These are phyloP conservation scores for Leptographium galeiforme DNA, from an alignment of 2,329 filamentous ascomycete genomes.

Conservation along the genomic window DNA sequence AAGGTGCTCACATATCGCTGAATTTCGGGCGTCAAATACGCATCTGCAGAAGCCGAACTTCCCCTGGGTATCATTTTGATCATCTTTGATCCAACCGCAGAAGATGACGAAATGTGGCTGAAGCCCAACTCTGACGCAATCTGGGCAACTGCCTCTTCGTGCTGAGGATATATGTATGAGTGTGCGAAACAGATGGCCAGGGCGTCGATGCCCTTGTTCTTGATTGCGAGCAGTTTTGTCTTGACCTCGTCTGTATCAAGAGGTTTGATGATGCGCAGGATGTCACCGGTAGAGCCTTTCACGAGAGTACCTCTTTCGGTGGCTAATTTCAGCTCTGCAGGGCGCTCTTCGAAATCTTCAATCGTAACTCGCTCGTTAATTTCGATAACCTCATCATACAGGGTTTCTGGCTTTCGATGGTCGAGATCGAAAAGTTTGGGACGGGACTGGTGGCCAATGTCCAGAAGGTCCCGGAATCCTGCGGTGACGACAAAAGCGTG, in stretches of 20 bases:
- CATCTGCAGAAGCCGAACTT: conserved; percentile 66
- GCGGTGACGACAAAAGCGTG: conserved; percentile 82
- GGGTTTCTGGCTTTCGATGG: conserved; percentile 71
- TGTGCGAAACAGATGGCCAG: conserved; percentile 22
- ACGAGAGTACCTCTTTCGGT: conserved; percentile 29
- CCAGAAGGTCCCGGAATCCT: conserved; percentile 76
- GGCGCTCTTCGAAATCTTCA: conserved; percentile 57
- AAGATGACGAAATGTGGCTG: background rate
- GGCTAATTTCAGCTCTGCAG: background rate
- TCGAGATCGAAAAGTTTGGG: conserved; percentile 85
- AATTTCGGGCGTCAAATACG: conserved; percentile 68
- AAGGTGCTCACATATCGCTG: conserved; percentile 65
- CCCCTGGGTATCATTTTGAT: conserved; percentile 68
- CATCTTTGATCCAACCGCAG: conserved; percentile 45
- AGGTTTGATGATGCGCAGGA: conserved; percentile 49
- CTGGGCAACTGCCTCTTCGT: conserved; percentile 3
- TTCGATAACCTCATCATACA: conserved; percentile 78
- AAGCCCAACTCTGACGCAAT: conserved; percentile 1
- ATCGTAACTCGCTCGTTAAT: conserved; percentile 69
- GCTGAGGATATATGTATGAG: conserved; percentile 8
- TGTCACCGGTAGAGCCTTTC: conserved; percentile 52
- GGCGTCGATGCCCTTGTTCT: conserved; percentile 39
- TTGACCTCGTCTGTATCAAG: conserved; percentile 42
- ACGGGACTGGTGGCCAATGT: conserved; percentile 81
- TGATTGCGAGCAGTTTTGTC: conserved; percentile 45